These are phyloP conservation scores for Colletotrichum falcatum DNA, from an alignment of 2,329 filamentous ascomycete genomes.

Conservation along the genomic window DNA sequence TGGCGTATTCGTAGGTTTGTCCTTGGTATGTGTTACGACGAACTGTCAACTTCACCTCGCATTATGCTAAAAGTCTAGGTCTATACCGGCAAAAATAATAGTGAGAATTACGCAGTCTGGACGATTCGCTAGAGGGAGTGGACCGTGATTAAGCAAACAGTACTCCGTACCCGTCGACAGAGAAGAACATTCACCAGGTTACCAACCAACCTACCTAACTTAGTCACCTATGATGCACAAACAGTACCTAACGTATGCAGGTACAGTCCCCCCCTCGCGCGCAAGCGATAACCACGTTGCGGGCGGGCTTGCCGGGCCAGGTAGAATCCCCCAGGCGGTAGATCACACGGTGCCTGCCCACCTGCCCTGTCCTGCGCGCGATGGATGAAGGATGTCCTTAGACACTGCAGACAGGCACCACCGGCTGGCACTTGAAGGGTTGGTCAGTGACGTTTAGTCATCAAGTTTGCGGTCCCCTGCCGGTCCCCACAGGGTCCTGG, in stretches of 20 bases:
- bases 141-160: neutral
- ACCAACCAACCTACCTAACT: too few relatives aligned
- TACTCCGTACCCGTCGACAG: neutral
- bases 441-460: constrained; percentile 18
- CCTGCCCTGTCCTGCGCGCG: constrained; percentile 15
- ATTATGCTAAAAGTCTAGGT: neutral
- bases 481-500: constrained; percentile 34
- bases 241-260: neutral
- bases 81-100: neutral
- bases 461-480: constrained; percentile 32
- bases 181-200: neutral
- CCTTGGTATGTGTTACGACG: neutral
- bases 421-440: constrained; percentile 29
- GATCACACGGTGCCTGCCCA: constrained; percentile 18
- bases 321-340: constrained; percentile 8
- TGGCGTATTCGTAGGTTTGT: neutral
- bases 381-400: constrained; percentile 4
- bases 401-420: constrained; percentile 11
- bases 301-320: neutral
- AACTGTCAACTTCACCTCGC: neutral
- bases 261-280: constrained; percentile 2
- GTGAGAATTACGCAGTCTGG: neutral
- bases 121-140: neutral
- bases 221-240: neutral
- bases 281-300: neutral